phyloP scores from a whole-genome alignment of 2,329 filamentous ascomycete genomes.

The Teratosphaeria zuluensis region DNA sequence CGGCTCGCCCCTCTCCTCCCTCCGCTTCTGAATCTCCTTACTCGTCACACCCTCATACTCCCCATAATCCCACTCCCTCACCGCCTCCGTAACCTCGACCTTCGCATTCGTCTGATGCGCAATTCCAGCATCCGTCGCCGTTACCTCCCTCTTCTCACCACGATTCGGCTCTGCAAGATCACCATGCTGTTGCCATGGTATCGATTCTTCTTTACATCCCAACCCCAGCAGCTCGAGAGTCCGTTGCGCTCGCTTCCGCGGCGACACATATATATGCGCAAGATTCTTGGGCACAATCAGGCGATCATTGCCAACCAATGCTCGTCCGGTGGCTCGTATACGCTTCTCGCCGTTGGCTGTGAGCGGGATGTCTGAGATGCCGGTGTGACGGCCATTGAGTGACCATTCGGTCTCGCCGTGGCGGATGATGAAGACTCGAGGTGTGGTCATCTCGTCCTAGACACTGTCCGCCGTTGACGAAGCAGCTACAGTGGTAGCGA shows the following conservation, averaged over 20 bases:
- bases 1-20: slow-evolving; percentile 40
- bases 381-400: slow-evolving; percentile 70
- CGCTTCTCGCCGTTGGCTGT: slow-evolving; percentile 61
- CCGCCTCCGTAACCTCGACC: slow-evolving; percentile 40
- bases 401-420: slow-evolving; percentile 98
- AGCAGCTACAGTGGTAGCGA: neutral
- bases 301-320: slow-evolving; percentile 73
- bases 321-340: slow-evolving; percentile 59
- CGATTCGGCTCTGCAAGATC: slow-evolving; percentile 18
- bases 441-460: slow-evolving; percentile 29
- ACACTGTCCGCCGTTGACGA: neutral
- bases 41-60: slow-evolving; percentile 50
- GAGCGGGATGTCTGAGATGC: slow-evolving; percentile 71
- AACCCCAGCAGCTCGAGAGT: slow-evolving; percentile 85
- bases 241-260: slow-evolving; percentile 70
- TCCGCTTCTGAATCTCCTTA: slow-evolving; percentile 39
- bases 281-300: slow-evolving; percentile 75
- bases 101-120: slow-evolving; percentile 28
- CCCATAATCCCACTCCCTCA: slow-evolving; percentile 56
- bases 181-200: slow-evolving; percentile 53
- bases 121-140: slow-evolving; percentile 19
- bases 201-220: slow-evolving; percentile 42
- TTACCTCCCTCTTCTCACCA: slow-evolving; percentile 11
- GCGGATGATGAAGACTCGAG: slow-evolving; percentile 49
- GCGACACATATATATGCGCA: slow-evolving; percentile 85